Evolutionary conservation across 148 eudicot species (phyloP).

Genomic region (Spergularia marina): DNA sequence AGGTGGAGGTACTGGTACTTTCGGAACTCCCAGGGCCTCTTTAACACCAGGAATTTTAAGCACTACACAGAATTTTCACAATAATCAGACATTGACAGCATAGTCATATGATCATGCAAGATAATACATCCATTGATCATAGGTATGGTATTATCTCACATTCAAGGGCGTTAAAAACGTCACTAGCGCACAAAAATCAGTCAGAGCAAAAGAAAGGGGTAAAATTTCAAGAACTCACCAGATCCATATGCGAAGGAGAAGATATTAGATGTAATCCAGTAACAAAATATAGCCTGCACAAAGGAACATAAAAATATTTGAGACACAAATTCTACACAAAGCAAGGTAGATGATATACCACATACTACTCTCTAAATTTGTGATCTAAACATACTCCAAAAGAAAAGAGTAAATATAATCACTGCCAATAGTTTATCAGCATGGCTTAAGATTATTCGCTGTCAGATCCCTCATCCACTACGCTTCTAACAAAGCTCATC

Average conservation of each 20-base stretch:
- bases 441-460: neutral
- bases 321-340: neutral
- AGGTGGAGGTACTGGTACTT: slow-evolving; percentile 49
- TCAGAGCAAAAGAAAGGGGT: neutral
- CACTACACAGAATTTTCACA: slow-evolving; percentile 38
- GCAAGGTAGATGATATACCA: neutral
- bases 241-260: slow-evolving; percentile 81
- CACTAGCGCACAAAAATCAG: neutral
- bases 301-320: slow-evolving; percentile 4
- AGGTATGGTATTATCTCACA: neutral
- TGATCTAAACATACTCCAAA: neutral
- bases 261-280: slow-evolving; percentile 88
- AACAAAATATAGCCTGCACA: slow-evolving; percentile 87
- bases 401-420: neutral
- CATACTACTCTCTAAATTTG: neutral
- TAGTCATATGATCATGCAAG: neutral
- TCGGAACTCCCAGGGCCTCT: slow-evolving; percentile 62
- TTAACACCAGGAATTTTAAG: slow-evolving; percentile 65
- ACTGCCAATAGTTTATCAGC: neutral
- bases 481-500: neutral
- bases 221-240: slow-evolving; percentile 42
- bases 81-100: neutral
- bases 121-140: neutral
- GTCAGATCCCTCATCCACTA: neutral
- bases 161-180: neutral